Evolutionary conservation across 1,284 basidiomycete genomes (phyloP).

Genomic region (Phlebopus sp.): DNA sequence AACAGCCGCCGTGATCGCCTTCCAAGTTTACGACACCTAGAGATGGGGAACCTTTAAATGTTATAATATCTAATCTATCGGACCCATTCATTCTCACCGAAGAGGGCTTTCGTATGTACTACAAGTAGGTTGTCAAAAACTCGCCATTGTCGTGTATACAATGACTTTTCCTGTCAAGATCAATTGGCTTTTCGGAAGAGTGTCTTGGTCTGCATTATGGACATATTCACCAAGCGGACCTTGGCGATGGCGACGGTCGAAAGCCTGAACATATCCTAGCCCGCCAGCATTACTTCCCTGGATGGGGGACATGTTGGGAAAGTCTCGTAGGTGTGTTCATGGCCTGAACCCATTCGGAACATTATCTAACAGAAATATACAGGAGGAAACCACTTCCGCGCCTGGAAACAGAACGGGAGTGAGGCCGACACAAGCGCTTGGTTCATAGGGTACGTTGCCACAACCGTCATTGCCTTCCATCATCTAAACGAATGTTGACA

Average conservation of each 20-base stretch:
- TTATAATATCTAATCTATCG: constrained; percentile 56
- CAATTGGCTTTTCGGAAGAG: constrained; percentile 74
- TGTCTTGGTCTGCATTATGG: constrained; percentile 72
- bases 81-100: constrained; percentile 69
- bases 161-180: constrained; percentile 39
- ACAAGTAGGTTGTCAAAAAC: constrained; percentile 44
- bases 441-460: constrained; percentile 60
- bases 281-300: constrained; percentile 64
- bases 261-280: constrained; percentile 64
- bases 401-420: constrained; percentile 73
- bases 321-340: constrained; percentile 53
- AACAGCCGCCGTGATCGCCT: constrained; percentile 3
- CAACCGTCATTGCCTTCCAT: neutral
- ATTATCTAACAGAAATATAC: constrained; percentile 1
- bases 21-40: constrained; percentile 60
- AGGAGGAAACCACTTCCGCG: constrained; percentile 65
- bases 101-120: constrained; percentile 55
- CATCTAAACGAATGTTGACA: constrained; percentile 24
- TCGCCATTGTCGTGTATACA: neutral
- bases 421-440: constrained; percentile 61
- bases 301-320: constrained; percentile 73
- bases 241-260: constrained; percentile 67
- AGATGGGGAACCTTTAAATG: constrained; percentile 72
- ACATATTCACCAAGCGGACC: constrained; percentile 62
- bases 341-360: constrained; percentile 24